Evolutionary conservation across 352 stramenopile genomes (phyloP).

Genomic region (Nothophytophthora sp.): DNA sequence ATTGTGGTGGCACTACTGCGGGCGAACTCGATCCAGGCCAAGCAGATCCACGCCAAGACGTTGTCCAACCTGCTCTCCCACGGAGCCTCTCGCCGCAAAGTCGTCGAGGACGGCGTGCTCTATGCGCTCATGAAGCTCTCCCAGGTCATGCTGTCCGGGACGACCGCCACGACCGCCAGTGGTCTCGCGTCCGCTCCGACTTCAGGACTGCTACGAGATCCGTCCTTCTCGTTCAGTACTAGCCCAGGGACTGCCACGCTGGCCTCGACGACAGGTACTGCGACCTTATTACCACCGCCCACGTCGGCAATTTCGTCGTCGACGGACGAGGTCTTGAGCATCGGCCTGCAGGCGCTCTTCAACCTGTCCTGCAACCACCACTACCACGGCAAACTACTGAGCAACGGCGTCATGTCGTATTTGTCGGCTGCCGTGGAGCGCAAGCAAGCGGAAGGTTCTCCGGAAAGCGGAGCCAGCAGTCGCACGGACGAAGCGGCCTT

Average conservation of each 20-base stretch:
- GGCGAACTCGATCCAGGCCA: constrained; percentile 77
- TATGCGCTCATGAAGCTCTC: constrained; percentile 85
- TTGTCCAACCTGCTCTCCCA: constrained; percentile 79
- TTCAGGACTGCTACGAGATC: too few relatives aligned
- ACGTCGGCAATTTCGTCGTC: neutral
- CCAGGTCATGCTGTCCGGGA: constrained; percentile 45
- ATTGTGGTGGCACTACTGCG: constrained; percentile 77
- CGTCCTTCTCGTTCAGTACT: too few relatives aligned
- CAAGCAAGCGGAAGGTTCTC: constrained; percentile 10
- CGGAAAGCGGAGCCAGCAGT: neutral
- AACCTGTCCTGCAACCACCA: constrained; percentile 72
- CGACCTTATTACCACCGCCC: neutral
- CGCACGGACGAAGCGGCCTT: constrained; percentile 1
- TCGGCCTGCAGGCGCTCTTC: constrained; percentile 75
- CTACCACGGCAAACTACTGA: constrained; percentile 71
- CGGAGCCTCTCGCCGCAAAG: constrained; percentile 43
- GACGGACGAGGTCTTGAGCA: constrained; percentile 63
- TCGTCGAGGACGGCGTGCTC: constrained; percentile 73
- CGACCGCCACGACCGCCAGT: neutral
- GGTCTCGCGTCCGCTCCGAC: neutral
- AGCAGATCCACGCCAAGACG: constrained; percentile 84
- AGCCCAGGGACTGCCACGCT: too few relatives aligned
- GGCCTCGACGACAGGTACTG: too few relatives aligned
- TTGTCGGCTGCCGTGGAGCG: constrained; percentile 48
- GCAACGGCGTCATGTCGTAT: constrained; percentile 74